Evolutionary conservation across 345 rosid species (phyloP), one percentile per base, ranked within the genome.

Genomic region (Populus alba): DNA sequence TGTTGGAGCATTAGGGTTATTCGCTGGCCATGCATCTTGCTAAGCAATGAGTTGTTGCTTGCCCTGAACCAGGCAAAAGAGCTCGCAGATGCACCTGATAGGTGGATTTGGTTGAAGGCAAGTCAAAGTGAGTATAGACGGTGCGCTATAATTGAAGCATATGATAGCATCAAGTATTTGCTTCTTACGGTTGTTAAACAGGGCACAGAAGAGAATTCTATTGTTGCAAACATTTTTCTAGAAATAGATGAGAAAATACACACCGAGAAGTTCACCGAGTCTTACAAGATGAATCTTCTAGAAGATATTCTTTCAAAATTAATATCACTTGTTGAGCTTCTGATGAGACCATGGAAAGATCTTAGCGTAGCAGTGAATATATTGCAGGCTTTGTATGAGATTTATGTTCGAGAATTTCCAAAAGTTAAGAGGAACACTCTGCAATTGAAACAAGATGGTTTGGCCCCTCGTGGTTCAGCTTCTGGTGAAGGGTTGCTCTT

Each of bases 1-100:
- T 89, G 81, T 80, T 95, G 98, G 98, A 69, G 86, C 80, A 90
- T 95, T 27, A 87, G 91, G 81, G 97, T 93, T 59, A 86, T 95
- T 78, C 92, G 97, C 39, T 95, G 97, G 98, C 98, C 98, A 0
- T 91, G 97, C 85, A 61, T 86, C 80, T 90, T 93, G 74, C 92
- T 95, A 15, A 89, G 97, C 86, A 95, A 95, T 74, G 97, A 93
- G 91, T 86, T 95, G 61, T 87, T 93, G 70, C 94, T 91, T 61
- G 97, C 98, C 25, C 88, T 95, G 71, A 90, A 89, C 82, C 93
- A 90, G 87, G 92, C 94, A 20, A 78, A 77, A 38, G 98, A 95
- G 86, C 88, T 92, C 75, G 87, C 88, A 27, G 91, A 83, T 39
- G 90, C 87, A 76, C 93, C 97, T 33, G 97, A 92, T 79, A 55